Evolutionary conservation across 306 rosid genomes (phyloP).

Genomic region (Trichosanthes truncata): DNA sequence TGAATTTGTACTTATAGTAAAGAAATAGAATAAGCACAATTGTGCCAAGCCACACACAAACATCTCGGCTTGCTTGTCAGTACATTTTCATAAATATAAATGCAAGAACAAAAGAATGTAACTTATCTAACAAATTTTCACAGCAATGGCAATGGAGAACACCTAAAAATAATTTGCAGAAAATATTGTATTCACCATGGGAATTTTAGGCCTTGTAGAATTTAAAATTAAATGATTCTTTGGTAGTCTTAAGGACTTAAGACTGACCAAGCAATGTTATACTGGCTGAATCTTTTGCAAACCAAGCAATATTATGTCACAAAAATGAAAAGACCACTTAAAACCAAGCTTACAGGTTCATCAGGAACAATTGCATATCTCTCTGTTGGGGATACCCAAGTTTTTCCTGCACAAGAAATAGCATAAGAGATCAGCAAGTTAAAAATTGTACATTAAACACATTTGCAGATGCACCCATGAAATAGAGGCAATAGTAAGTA

Average conservation of each 20-base stretch:
- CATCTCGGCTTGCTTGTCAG: background rate
- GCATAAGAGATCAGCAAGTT: constrained; percentile 6
- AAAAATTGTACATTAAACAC: background rate
- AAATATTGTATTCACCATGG: background rate
- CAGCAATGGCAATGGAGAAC: background rate
- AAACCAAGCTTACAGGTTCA: constrained; percentile 56
- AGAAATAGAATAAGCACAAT: background rate
- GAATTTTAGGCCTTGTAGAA: background rate
- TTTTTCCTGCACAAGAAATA: constrained; percentile 37
- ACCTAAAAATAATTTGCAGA: background rate
- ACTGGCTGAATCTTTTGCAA: background rate
- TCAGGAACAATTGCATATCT: constrained; percentile 97
- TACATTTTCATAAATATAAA: background rate
- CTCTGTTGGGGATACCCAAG: constrained; percentile 53
- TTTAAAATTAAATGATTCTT: background rate
- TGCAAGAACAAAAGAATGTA: background rate
- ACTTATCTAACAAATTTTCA: background rate
- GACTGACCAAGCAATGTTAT: background rate
- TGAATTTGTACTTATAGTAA: background rate
- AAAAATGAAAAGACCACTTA: constrained; percentile 1
- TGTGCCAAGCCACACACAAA: background rate
- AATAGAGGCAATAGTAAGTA: constrained; percentile 6
- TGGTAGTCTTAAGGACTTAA: too few relatives aligned
- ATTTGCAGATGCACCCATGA: background rate
- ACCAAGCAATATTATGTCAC: background rate